Base-by-base conservation (phyloP, 352 stramenopile species). In the Aphanomyces cochlioides region DNA sequence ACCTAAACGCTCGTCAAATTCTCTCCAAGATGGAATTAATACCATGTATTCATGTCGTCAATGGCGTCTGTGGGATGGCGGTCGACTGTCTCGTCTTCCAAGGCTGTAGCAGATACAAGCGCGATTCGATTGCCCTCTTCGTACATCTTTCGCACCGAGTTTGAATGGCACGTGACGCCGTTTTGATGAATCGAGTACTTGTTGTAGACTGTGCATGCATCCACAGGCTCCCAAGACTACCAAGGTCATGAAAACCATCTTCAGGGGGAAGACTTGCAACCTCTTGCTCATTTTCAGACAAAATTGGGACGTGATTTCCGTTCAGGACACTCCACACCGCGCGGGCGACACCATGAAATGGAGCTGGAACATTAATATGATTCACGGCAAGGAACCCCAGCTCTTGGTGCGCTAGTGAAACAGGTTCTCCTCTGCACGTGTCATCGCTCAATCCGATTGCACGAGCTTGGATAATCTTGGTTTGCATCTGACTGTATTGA, bases 191-290 rank as follows among this genome's bases (percentile, higher is more conserved):
- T 19, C 10, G 5, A 10, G 19, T n/a, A 61, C 15, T 17, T 28
- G 6, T 61, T 12, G 54, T 61, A 61, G 1, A 61, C 54, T 39
- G 54, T 61, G 54, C n/a, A 41, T 13, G 19, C 15, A 37, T 61
- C 54, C 54, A 61, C 54, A 17, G 6, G 19, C 21, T 61, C 54
- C 17, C 3, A 61, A n/a, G n/a, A 28, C 54, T 61, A 58, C 50
- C 7, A 17, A 36, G 50, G 36, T 2, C 28, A 28, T 28, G 28
- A 28, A 28, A 0, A 28, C 28, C 28, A 28, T 28, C 28, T 28
- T 28, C 28, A 28, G 28, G 28, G 28, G 28, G 28, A 28, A 28
- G 28, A 28, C 28, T 28, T 28, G 28, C 28, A 28, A 28, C 28
- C 28, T 28, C 28, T 28, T 28, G 28, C 28, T 2, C 28, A 28